Percentiles rank a stretch among this genome's conserved stretches.
Evolutionary conservation across 768 basidiomycete species (phyloP).

Genomic region (Russula abietina): DNA sequence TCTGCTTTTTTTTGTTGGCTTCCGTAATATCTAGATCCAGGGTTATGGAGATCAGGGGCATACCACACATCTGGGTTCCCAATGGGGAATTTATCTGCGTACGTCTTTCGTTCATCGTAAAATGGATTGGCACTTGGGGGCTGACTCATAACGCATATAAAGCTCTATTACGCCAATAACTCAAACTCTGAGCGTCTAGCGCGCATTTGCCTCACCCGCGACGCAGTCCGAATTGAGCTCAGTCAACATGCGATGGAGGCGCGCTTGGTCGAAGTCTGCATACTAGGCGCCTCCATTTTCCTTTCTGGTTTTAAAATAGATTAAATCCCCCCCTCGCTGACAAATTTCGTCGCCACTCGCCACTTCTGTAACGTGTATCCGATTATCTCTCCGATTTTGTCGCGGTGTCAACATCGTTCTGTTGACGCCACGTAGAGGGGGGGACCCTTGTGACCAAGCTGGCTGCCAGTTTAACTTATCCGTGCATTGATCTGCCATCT

Average conservation of each 20-base stretch:
- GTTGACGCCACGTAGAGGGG: not conserved
- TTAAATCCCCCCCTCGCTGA: not conserved
- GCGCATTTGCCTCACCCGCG: constrained; percentile 11
- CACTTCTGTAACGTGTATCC: not conserved
- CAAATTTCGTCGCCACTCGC: not conserved
- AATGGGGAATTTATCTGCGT: constrained; percentile 23
- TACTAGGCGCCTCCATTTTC: constrained; percentile 24
- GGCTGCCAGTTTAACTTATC: not conserved
- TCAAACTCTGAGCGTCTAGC: constrained; percentile 11
- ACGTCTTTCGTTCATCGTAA: not conserved
- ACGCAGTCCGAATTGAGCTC: constrained; percentile 22
- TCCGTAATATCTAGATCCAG: constrained; percentile 11
- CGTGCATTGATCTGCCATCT: not conserved
- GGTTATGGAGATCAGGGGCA: constrained; percentile 22
- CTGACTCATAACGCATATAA: not conserved
- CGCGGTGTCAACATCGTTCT: not conserved
- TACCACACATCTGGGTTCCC: constrained; percentile 22
- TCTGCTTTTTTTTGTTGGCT: not conserved
- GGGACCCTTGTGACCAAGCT: not conserved
- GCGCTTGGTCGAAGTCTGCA: constrained; percentile 20
- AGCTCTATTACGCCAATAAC: constrained; percentile 17
- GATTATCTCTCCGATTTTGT: not conserved
- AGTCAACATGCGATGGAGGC: constrained; percentile 22
- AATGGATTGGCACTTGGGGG: not conserved
- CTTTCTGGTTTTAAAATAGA: constrained; percentile 23